Conservation (phyloP, 345 rosid genomes). For the Pugionium cornutum region DNA sequence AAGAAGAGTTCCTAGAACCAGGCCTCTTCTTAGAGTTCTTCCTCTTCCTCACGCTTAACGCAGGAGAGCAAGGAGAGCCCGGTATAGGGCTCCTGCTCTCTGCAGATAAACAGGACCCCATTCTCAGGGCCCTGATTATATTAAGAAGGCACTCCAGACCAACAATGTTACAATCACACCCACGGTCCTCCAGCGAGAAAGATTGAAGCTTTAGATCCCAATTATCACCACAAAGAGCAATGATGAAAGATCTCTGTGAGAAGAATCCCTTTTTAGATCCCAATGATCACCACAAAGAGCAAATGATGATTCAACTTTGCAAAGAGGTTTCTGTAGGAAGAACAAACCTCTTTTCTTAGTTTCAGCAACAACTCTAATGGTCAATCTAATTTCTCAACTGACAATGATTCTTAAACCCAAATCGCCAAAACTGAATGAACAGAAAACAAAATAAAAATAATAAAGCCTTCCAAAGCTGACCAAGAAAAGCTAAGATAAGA, state of each 20-base stretch:
- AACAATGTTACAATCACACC: conserved; percentile 58
- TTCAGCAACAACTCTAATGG: conserved; percentile 15
- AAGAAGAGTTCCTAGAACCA: conserved; percentile 64
- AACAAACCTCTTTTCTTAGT: background rate
- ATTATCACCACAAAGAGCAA: conserved; percentile 31
- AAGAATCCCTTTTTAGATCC: conserved; percentile 5
- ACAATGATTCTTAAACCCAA: conserved; percentile 27
- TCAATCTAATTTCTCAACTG: conserved; percentile 1
- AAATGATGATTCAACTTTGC: conserved; percentile 15
- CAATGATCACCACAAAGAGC: conserved; percentile 26
- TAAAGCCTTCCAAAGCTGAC: conserved; percentile 40
- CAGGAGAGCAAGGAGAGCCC: conserved; percentile 79
- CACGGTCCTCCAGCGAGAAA: conserved; percentile 57
- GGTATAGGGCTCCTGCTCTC: conserved; percentile 92
- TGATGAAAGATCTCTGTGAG: conserved; percentile 30
- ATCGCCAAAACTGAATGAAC: conserved; percentile 24
- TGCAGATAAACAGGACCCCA: conserved; percentile 99
- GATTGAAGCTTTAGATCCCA: conserved; percentile 59
- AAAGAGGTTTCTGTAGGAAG: background rate
- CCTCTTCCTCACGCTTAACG: conserved; percentile 60
- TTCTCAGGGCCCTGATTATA: conserved; percentile 97
- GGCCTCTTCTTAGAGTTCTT: conserved; percentile 57
- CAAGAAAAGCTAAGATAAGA: conserved; percentile 29
- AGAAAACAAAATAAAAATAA: background rate
- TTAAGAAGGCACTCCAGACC: conserved; percentile 94